Percentiles rank a stretch among this genome's conserved stretches.
These are phyloP conservation scores for Ceratocystiopsis minuta DNA, from an alignment of 2,329 filamentous ascomycete genomes.

Conservation along the genomic window DNA sequence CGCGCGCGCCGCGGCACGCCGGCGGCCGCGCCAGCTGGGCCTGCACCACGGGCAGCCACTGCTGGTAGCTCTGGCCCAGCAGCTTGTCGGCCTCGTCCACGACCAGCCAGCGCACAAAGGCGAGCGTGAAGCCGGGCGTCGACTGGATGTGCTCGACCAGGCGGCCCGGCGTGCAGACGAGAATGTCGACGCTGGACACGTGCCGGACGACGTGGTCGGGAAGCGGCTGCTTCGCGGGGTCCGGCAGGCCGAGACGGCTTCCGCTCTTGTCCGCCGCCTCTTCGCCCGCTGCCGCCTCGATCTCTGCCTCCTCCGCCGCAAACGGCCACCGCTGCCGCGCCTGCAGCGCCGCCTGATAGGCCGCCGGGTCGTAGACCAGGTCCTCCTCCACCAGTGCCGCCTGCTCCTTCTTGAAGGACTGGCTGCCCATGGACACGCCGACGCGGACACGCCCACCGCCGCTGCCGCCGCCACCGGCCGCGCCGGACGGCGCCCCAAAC, in stretches of 20 bases:
- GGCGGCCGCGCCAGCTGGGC: slow-evolving; percentile 25
- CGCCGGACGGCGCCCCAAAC: slow-evolving; percentile 37
- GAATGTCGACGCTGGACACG: slow-evolving; percentile 61
- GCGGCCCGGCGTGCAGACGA: slow-evolving; percentile 82
- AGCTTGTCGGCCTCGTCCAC: slow-evolving; percentile 91
- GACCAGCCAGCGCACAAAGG: slow-evolving; percentile 69
- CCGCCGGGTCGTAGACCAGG: slow-evolving; percentile 44
- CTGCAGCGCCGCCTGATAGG: slow-evolving; percentile 23
- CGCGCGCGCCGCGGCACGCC: slow-evolving; percentile 27
- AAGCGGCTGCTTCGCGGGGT: slow-evolving; percentile 15
- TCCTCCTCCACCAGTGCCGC: slow-evolving; percentile 26
- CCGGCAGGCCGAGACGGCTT: slow-evolving; percentile 14
- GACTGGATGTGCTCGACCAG: slow-evolving; percentile 79
- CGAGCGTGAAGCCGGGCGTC: slow-evolving; percentile 65
- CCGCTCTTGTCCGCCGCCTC: not conserved
- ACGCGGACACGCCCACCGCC: slow-evolving; percentile 49
- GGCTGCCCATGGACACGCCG: slow-evolving; percentile 67
- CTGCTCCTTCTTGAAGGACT: slow-evolving; percentile 51
- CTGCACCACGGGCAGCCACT: slow-evolving; percentile 65
- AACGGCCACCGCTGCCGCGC: slow-evolving; percentile 21
- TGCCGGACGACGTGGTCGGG: slow-evolving; percentile 43
- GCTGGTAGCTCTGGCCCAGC: slow-evolving; percentile 79
- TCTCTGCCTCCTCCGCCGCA: slow-evolving; percentile 25
- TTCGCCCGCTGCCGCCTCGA: too few relatives aligned
- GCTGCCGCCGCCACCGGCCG: slow-evolving; percentile 16